These are phyloP conservation scores for Aureobasidium sp. DNA, from an alignment of 2,329 filamentous ascomycete species.

Conservation along the genomic window DNA sequence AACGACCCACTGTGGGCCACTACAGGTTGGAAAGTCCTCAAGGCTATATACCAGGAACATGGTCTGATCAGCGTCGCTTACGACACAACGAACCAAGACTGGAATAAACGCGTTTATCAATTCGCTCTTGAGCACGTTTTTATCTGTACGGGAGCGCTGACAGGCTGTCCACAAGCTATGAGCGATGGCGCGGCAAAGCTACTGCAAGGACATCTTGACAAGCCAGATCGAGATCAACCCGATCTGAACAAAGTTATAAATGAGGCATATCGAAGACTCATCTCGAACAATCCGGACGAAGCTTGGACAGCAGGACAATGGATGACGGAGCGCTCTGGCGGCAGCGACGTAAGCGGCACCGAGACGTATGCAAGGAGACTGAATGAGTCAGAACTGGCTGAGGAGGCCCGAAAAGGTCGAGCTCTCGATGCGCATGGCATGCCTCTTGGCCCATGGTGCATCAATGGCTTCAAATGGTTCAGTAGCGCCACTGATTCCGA, in stretches of 20 bases:
- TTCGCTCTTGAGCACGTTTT: neutral
- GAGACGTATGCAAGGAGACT: neutral
- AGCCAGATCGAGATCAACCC: neutral
- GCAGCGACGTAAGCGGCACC: neutral
- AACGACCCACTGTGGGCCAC: neutral
- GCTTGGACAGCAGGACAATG: neutral
- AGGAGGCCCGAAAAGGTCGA: neutral
- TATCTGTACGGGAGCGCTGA: neutral
- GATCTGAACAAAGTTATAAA: neutral
- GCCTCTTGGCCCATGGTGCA: neutral
- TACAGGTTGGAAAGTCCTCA: neutral
- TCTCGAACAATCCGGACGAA: neutral
- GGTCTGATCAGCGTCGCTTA: neutral
- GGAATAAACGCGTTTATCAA: neutral
- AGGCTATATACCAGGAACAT: neutral
- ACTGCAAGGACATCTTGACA: neutral
- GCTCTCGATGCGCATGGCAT: neutral
- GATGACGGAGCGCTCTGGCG: neutral
- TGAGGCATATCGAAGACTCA: neutral
- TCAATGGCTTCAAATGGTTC: neutral
- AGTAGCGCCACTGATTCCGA: neutral
- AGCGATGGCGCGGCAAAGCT: neutral
- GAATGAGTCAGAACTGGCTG: neutral
- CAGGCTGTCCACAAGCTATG: neutral
- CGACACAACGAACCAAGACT: neutral